Evolutionary conservation across 75 land plant species (phyloP).

Genomic region (Larix kaempferi): DNA sequence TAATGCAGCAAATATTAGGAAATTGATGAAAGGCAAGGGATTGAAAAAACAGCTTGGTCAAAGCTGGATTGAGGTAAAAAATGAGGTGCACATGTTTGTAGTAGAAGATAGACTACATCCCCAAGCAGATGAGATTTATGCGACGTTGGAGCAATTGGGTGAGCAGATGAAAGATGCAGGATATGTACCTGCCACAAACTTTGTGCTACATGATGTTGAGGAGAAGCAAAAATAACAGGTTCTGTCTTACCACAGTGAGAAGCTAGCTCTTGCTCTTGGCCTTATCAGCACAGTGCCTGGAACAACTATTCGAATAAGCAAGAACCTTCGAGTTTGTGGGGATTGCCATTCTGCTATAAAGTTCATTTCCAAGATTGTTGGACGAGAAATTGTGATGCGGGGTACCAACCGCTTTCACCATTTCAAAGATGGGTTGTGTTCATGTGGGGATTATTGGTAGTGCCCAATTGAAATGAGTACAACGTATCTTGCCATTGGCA

Average conservation of each 20-base stretch:
- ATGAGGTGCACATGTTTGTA: constrained; percentile 45
- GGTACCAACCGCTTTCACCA: no score
- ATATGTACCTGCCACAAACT: no score
- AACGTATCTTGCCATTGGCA: no score
- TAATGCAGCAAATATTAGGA: constrained; percentile 36
- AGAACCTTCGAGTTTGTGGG: background rate
- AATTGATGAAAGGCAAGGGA: constrained; percentile 35
- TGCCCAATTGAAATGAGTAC: no score
- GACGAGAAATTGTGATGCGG: background rate
- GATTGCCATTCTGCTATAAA: background rate
- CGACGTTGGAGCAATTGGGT: background rate
- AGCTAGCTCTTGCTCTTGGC: background rate
- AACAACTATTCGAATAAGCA: background rate
- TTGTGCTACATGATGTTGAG: no score
- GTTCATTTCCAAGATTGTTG: background rate
- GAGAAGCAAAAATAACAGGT: no score
- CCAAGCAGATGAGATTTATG: constrained; percentile 22
- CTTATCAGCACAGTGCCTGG: background rate
- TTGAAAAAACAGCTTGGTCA: constrained; percentile 61
- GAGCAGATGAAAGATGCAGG: no score
- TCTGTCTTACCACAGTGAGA: background rate
- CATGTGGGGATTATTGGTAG: no score
- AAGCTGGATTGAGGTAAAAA: constrained; percentile 57
- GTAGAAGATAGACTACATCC: constrained; percentile 25
- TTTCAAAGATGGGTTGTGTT: no score